A percentile compares a stretch with the other conserved stretches of the same genome.
These are phyloP conservation scores for Ceriops tagal DNA, from an alignment of 345 rosid species.

Conservation along the genomic window DNA sequence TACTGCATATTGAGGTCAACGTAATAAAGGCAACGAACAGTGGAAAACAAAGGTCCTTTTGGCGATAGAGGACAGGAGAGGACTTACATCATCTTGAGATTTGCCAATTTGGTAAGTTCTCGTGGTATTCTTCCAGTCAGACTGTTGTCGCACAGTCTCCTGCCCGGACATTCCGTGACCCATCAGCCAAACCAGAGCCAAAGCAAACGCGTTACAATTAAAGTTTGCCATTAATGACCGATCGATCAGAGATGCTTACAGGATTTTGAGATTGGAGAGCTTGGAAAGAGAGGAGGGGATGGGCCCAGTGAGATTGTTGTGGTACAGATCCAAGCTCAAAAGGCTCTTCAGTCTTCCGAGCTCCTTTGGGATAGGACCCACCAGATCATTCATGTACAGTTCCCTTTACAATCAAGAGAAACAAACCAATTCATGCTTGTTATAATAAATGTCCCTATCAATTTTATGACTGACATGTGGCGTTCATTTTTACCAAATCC, in stretches of 20 bases:
- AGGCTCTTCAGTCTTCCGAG: constrained; percentile 57
- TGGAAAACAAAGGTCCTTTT: neutral
- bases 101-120: constrained; percentile 50
- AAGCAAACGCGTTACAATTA: neutral
- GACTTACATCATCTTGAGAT: constrained; percentile 63
- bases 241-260: constrained; percentile 32
- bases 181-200: neutral
- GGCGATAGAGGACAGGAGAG: neutral
- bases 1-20: constrained; percentile 33
- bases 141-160: constrained; percentile 59
- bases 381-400: constrained; percentile 53
- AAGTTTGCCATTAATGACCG: neutral
- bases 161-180: constrained; percentile 20
- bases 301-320: constrained; percentile 54
- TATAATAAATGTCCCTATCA: no score
- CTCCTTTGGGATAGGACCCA: constrained; percentile 56
- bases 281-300: constrained; percentile 59
- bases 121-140: constrained; percentile 66
- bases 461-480: neutral
- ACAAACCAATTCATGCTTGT: neutral
- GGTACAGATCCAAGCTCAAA: constrained; percentile 64
- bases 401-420: constrained; percentile 38
- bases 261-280: constrained; percentile 56
- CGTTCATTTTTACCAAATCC: neutral
- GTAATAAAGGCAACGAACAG: neutral